Conservation (phyloP, 2,329 filamentous ascomycete species). For the Hirsutella rhossiliensis region DNA sequence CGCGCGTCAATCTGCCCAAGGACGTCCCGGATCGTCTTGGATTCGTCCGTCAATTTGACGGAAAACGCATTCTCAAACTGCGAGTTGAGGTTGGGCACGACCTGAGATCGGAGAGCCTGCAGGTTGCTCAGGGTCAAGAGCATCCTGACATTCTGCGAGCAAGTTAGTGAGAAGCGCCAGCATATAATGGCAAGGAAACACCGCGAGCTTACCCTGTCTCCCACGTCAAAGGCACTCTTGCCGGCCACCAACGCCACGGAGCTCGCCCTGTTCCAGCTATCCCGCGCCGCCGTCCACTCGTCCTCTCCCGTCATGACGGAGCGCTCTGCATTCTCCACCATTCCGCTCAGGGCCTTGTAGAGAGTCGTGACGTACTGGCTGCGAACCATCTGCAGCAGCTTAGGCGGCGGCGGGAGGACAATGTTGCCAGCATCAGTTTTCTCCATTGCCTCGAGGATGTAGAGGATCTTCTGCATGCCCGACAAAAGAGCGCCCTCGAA, state of each 20-base stretch:
- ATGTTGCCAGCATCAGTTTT: slow-evolving; percentile 66
- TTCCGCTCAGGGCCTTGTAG: slow-evolving; percentile 86
- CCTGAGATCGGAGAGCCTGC: slow-evolving; percentile 65
- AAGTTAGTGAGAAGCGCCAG: slow-evolving; percentile 10
- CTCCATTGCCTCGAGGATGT: slow-evolving; percentile 73
- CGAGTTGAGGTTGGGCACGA: slow-evolving; percentile 78
- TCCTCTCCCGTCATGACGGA: slow-evolving; percentile 52
- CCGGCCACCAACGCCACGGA: slow-evolving; percentile 24
- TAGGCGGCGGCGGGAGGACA: slow-evolving; percentile 72
- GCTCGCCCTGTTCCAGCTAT: slow-evolving; percentile 24
- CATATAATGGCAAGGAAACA: not conserved
- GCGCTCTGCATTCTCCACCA: slow-evolving; percentile 92
- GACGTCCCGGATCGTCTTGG: slow-evolving; percentile 82
- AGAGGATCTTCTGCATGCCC: slow-evolving; percentile 91
- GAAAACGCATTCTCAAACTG: slow-evolving; percentile 92
- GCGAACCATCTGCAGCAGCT: slow-evolving; percentile 81
- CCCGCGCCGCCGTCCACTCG: slow-evolving; percentile 42
- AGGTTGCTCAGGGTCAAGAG: slow-evolving; percentile 90
- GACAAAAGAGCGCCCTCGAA: slow-evolving; percentile 74
- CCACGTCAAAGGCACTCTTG: slow-evolving; percentile 38
- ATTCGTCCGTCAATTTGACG: slow-evolving; percentile 87
- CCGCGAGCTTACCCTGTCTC: slow-evolving; percentile 38
- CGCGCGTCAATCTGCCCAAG: slow-evolving; percentile 81
- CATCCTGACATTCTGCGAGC: slow-evolving; percentile 70
- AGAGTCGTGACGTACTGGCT: slow-evolving; percentile 87